These are phyloP conservation scores for Boletellus sp. DNA, from an alignment of 768 basidiomycete genomes.

Conservation along the genomic window DNA sequence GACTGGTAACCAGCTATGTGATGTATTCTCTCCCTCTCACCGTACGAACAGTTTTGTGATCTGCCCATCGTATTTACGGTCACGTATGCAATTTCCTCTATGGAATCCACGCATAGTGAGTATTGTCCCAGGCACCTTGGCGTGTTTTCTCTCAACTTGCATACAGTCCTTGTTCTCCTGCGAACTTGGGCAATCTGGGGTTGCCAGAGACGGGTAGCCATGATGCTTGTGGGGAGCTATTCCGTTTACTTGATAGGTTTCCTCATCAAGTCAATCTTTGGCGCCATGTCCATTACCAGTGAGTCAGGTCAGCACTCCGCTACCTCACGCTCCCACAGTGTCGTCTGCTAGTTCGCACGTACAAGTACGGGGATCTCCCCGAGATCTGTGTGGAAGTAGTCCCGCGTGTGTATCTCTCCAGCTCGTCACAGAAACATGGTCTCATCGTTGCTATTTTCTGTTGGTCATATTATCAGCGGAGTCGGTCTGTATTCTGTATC, in stretches of 20 bases:
- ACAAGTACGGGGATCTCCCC: neutral
- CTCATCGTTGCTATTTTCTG: neutral
- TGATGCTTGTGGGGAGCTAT: conserved; percentile 8
- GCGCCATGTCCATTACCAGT: neutral
- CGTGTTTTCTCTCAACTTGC: too few relatives aligned
- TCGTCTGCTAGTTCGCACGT: neutral
- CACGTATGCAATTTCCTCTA: too few relatives aligned
- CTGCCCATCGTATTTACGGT: too few relatives aligned
- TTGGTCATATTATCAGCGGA: neutral
- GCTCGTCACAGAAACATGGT: neutral
- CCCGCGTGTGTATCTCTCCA: conserved; percentile 1
- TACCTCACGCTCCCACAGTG: neutral
- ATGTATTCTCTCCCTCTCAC: too few relatives aligned
- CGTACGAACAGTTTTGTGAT: too few relatives aligned
- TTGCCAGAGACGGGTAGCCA: neutral
- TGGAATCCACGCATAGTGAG: too few relatives aligned
- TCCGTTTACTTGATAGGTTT: conserved; percentile 1
- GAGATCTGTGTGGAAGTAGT: neutral
- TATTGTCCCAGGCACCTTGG: too few relatives aligned
- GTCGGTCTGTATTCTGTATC: neutral
- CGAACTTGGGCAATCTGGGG: conserved; percentile 2
- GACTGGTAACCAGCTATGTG: too few relatives aligned
- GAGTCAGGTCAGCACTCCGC: neutral
- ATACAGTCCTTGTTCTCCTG: too few relatives aligned
- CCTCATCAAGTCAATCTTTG: neutral